Base-by-base conservation (phyloP, 2,329 filamentous ascomycete genomes). In the Stenocarpella maydis region DNA sequence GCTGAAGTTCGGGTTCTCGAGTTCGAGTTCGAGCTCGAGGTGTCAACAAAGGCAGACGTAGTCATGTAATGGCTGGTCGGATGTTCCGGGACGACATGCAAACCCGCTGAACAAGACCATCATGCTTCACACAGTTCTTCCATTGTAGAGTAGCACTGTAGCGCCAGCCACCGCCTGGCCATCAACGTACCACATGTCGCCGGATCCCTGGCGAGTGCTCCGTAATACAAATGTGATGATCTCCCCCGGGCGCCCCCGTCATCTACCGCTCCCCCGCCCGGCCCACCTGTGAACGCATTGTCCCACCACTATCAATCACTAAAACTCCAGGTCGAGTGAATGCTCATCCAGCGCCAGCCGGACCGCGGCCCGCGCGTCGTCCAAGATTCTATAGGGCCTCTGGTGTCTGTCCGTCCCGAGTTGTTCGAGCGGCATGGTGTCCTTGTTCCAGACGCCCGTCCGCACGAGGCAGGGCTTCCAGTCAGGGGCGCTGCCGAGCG, bases 391-490 rank as follows among this genome's bases (percentile, higher is more conserved):
- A 9, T 55, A 8, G 10, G 68, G 71, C 49, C 19, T 54, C 39
- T n/a, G n/a, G n/a, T n/a, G n/a, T n/a, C n/a, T 21, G 7, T 2
- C 31, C 31, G 34, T 39, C 17, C 10, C 12, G 9, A 67, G n/a
- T 17, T 17, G 14, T 0, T 67, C 34, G 1, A 67, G 31, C 8
- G 68, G 67, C 49, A 17, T 2, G n/a, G n/a, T 39, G 5, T 60
- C 67, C 67, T 69, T 68, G 26, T 65, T 82, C 81, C 91, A 97
- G 1, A 97, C 94, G 0, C 94, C 94, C 10, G 92, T 97, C 74
- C 89, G 86, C 34, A 97, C 92, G 69, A 97, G 81, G 21, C 97
- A 86, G 52, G 91, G 92, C 49, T 85, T 82, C 94, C 95, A 97
- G 69, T 89, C 83, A n/a, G 89, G 41, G 3, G 31, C 43, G 9